Evolutionary conservation across 129 eudicot species (phyloP).

Genomic region (Flaveria bidentis): DNA sequence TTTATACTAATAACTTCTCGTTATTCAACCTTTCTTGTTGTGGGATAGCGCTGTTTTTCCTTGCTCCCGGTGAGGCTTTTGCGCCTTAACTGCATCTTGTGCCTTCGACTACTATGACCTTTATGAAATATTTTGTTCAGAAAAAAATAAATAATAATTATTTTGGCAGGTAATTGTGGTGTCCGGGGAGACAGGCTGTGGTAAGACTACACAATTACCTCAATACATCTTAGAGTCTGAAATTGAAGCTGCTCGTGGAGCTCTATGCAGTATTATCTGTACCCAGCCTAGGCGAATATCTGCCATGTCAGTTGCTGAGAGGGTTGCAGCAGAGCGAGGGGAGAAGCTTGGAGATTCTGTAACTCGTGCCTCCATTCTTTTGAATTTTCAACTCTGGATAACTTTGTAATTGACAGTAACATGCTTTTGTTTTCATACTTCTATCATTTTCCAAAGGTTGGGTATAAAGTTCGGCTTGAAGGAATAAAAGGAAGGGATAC

Average conservation of each 20-base stretch:
- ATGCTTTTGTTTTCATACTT: conserved; percentile 16
- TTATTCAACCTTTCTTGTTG: too few relatives aligned
- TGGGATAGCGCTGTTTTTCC: too few relatives aligned
- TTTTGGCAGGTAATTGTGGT: conserved; percentile 78
- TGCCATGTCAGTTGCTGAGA: conserved; percentile 88
- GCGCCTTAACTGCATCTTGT: too few relatives aligned
- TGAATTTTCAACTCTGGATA: conserved; percentile 18
- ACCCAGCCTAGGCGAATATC: conserved; percentile 93
- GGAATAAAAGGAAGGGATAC: conserved; percentile 97
- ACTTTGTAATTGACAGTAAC: conserved; percentile 5
- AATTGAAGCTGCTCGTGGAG: conserved; percentile 76
- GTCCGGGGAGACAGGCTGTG: conserved; percentile 93
- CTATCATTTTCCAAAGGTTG: conserved; percentile 46
- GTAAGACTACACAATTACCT: conserved; percentile 89
- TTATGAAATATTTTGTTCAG: neutral
- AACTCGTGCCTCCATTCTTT: conserved; percentile 24
- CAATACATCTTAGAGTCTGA: conserved; percentile 85
- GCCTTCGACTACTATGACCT: neutral
- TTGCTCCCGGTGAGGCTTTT: too few relatives aligned
- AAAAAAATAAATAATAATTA: neutral
- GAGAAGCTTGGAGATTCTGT: conserved; percentile 85
- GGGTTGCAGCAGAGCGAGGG: conserved; percentile 94
- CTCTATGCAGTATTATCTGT: conserved; percentile 75
- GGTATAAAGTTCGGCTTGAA: conserved; percentile 89
- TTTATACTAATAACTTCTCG: too few relatives aligned